Evolutionary conservation across 2,329 filamentous ascomycete species (phyloP).

Genomic region (Myriangium duriaei): DNA sequence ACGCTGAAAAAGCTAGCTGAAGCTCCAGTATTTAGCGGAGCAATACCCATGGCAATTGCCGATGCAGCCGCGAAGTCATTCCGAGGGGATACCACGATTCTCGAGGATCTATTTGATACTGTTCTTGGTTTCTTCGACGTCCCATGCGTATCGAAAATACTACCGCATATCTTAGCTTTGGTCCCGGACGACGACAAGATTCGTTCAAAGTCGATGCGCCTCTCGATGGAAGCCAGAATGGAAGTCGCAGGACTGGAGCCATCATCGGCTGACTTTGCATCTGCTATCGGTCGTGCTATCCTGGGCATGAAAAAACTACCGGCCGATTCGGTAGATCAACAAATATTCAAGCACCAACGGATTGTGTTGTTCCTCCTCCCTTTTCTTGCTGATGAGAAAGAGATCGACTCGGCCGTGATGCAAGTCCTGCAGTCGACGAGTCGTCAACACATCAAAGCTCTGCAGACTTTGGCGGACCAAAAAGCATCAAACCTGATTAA

Average conservation of each 20-base stretch:
- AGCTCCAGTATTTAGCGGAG: constrained; percentile 80
- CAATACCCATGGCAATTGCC: constrained; percentile 85
- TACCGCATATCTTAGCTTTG: constrained; percentile 58
- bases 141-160: constrained; percentile 51
- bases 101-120: constrained; percentile 68
- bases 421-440: constrained; percentile 37
- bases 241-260: constrained; percentile 54
- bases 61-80: constrained; percentile 72
- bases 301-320: constrained; percentile 42
- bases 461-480: constrained; percentile 1
- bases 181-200: constrained; percentile 43
- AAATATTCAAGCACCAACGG: constrained; percentile 23
- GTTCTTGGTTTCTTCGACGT: constrained; percentile 58
- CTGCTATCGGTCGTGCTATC: constrained; percentile 54
- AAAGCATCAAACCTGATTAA: not conserved
- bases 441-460: constrained; percentile 22
- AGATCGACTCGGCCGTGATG: constrained; percentile 40
- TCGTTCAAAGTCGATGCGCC: constrained; percentile 44
- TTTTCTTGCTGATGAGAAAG: constrained; percentile 29
- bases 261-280: constrained; percentile 58
- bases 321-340: constrained; percentile 23
- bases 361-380: constrained; percentile 32
- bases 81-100: constrained; percentile 49
- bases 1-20: constrained; percentile 51
- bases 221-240: constrained; percentile 52